A percentile compares a stretch with the other conserved stretches of the same genome.
Evolutionary conservation across 2,329 filamentous ascomycete genomes (phyloP).

Genomic region (Xylaria sp.): DNA sequence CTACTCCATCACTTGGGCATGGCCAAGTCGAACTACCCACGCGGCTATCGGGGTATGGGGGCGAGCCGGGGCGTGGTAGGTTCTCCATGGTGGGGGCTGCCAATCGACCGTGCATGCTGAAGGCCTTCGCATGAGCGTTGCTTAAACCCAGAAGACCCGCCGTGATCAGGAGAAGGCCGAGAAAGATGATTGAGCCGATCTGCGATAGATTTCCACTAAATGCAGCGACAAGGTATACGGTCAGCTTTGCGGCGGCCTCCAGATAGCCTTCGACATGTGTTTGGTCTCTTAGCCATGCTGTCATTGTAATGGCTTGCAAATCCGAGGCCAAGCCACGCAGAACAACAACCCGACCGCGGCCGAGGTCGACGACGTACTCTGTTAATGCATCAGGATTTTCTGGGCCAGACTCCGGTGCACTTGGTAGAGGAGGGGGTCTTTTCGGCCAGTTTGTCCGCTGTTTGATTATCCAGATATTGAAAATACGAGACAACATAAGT

Average conservation of each 20-base stretch:
- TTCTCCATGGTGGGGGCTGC: slow-evolving; percentile 51
- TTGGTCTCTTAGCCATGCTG: slow-evolving; percentile 65
- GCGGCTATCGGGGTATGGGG: slow-evolving; percentile 43
- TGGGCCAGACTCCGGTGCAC: slow-evolving; percentile 22
- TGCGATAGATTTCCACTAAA: slow-evolving; percentile 67
- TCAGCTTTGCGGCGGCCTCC: slow-evolving; percentile 64
- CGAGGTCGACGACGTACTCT: slow-evolving; percentile 65
- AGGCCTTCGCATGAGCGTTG: slow-evolving; percentile 60
- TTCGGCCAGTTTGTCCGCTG: slow-evolving; percentile 53
- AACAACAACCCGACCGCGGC: slow-evolving; percentile 61
- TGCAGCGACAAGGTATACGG: slow-evolving; percentile 68
- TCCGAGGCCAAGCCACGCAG: slow-evolving; percentile 66
- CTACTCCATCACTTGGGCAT: slow-evolving; percentile 38
- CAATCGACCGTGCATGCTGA: slow-evolving; percentile 64
- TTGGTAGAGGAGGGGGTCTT: slow-evolving; percentile 8
- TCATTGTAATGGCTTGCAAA: slow-evolving; percentile 68
- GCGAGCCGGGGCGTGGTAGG: slow-evolving; percentile 33
- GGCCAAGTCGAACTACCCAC: slow-evolving; percentile 40
- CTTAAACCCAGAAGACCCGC: slow-evolving; percentile 65
- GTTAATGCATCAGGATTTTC: slow-evolving; percentile 46
- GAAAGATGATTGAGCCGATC: slow-evolving; percentile 62
- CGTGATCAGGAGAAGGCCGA: slow-evolving; percentile 63
- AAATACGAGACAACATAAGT: slow-evolving; percentile 64
- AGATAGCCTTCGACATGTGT: slow-evolving; percentile 63
- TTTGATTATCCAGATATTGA: slow-evolving; percentile 69